Conservation (phyloP, 306 rosid genomes). For the peach (Prunus persica) region Prunus_persica_NCBIv2 NC_034015.1:3655501-3656000, state of each 20-base stretch:
- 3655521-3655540: neutral
- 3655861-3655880: neutral
- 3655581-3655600: neutral
- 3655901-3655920: neutral
- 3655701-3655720: neutral
- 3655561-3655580: neutral
- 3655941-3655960: neutral
- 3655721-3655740: neutral
- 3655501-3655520: neutral
- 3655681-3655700: neutral
- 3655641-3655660: neutral
- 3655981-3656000: neutral
- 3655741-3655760: neutral
- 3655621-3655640: neutral
- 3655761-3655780: neutral
- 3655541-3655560: neutral
- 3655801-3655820: neutral
- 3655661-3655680: neutral
- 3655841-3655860: neutral
- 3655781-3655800: neutral
- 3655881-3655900: neutral
- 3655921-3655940: neutral
- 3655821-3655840: neutral
- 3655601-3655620: neutral
- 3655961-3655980: neutral